phyloP scores from a whole-genome alignment of 441 rosid species.

The Bruguiera hainesii region DNA sequence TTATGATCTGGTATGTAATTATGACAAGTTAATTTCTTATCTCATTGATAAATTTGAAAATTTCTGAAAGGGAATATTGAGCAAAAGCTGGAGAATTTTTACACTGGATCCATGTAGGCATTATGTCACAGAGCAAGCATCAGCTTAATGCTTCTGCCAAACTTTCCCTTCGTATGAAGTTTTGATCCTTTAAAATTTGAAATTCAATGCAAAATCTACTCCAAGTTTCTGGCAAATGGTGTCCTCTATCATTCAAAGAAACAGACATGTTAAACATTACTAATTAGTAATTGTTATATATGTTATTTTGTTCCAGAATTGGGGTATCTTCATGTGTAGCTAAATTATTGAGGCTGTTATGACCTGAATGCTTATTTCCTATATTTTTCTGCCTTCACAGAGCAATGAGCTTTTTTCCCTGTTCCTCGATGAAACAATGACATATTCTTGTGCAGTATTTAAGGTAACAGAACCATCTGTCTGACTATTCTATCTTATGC shows the following conservation, averaged over 20 bases:
- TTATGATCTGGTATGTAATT: slow-evolving; percentile 73
- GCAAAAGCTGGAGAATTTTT: neutral
- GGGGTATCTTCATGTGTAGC: too few species aligned
- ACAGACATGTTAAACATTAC: too few species aligned
- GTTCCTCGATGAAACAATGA: slow-evolving; percentile 90
- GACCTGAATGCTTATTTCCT: slow-evolving; percentile 1
- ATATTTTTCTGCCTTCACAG: slow-evolving; percentile 28
- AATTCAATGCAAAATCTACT: too few species aligned
- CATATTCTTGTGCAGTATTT: slow-evolving; percentile 83
- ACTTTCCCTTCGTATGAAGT: too few species aligned
- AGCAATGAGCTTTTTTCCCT: slow-evolving; percentile 75
- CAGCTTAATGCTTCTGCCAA: too few species aligned
- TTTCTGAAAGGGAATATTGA: neutral
- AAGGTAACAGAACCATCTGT: slow-evolving; percentile 38
- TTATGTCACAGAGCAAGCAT: too few species aligned
- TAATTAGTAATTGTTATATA: too few species aligned
- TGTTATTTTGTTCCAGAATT: too few species aligned
- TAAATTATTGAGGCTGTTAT: neutral
- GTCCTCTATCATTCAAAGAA: too few species aligned
- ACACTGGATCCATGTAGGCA: neutral
- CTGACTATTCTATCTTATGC: neutral
- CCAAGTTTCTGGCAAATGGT: too few species aligned
- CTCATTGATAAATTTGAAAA: slow-evolving; percentile 3
- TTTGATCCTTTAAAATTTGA: too few species aligned
- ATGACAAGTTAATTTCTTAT: neutral